Base-by-base conservation (phyloP, 345 rosid species). In the Mercurialis annua region DNA sequence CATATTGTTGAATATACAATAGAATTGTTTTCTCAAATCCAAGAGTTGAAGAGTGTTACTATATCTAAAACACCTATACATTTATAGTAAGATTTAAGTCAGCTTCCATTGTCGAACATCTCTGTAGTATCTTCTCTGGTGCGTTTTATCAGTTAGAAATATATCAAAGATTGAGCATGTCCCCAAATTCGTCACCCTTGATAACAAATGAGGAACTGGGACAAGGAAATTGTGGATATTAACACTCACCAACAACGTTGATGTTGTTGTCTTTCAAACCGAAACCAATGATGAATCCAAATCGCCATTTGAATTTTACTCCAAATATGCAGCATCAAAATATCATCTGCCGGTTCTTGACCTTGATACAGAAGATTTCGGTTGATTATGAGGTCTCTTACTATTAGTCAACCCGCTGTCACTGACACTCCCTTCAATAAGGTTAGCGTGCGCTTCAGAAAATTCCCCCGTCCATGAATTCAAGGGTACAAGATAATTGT, bases 381-480 rank as follows among this genome's bases (percentile, higher is more conserved):
- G 71, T 73, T 78, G 89, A 33, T 56, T 40, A 44, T 56, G 62
- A 50, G 64, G 81, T 78, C 85, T 85, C 80, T 88, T 87, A 29
- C 82, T 83, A 46, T 74, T 80, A 30, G 84, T 73, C 63, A 86
- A 14, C 74, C 95, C 87, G 26, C 99, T 91, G 80, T 94, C 99
- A n/a, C 99, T 91, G 36, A 84, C 78, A 65, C 97, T 91, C 36
- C 99, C 95, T 54, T 86, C 95, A 4, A 77, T 64, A 18, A 84
- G 77, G 57, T 77, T 80, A 18, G 85, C 99, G 15, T 70, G 84
- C 77, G 84, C 89, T 59, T 87, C 99, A 23, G 96, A 86, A 77
- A 94, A 91, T 56, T 94, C 97, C 66, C 73, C 70, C 1, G 79
- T 77, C 97, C 97, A 87, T 21, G 89, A 71, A 75, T 81, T 89